Evolutionary conservation across 139 green algal species (phyloP), one percentile per base, ranked within the genome.

Genomic region (Mychonastes homosphaera): DNA sequence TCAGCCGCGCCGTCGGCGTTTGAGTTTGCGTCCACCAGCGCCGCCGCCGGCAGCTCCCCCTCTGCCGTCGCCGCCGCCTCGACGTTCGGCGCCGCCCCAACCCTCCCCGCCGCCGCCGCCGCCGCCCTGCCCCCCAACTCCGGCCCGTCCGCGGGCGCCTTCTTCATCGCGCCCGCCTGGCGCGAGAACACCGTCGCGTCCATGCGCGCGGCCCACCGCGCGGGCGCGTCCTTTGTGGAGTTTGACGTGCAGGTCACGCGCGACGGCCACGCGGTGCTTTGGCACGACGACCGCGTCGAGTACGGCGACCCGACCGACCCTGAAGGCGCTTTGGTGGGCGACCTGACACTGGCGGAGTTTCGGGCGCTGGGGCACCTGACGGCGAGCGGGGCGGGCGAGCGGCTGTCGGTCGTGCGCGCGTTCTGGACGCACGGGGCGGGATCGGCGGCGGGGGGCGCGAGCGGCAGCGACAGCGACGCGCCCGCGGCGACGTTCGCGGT

Each of bases 231-330:
- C n/a, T 92, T 92, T 35, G 58, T 87, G 6, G 86, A 95, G 55
- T 87, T 95, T 64, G 86, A 95, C 58, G 84, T 94, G 21, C 84
- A 91, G 55, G 77, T 87, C 6, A 92, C 84, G 0, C 10, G 23
- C 15, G 84, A 95, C 55, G 73, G 74, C 40, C 64, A 87, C 8
- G 76, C 83, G 0, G 78, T 94, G 3, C 64, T 92, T 3, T 92
- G 80, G 78, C 87, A 95, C 56, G 87, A 95, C 67, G 74, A 94
- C 64, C 56, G 70, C 19, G 62, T 92, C 3, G 58, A 79, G 21
- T 71, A 56, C 13, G 78, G 80, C 15, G 47, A 74, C 18, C 48
- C 53, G 4, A 38, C 40, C 6, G 19, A 53, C 23, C 70, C 79
- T n/a, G 51, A 40, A 6, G 53, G 30, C 38, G 52, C 43, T 7